Conservation (phyloP, 208 protist species). For the Acanthamoeba royreba region DNA sequence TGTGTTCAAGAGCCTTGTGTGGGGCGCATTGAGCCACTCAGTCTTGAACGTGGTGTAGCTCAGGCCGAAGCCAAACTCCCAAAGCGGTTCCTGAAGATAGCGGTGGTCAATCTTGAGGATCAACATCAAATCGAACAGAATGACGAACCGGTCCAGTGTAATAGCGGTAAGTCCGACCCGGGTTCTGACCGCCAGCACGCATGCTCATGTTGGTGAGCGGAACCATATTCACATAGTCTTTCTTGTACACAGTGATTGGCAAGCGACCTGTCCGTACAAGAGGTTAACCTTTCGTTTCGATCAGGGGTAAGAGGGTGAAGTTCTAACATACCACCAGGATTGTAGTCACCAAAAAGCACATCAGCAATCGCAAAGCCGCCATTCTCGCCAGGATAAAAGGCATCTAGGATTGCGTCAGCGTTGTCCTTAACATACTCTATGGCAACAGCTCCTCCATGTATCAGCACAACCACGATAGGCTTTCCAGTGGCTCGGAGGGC, state of each 20-base stretch:
- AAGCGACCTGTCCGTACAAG: slow-evolving; percentile 27
- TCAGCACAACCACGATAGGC: slow-evolving; percentile 28
- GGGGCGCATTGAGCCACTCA: not conserved
- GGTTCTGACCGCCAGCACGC: not conserved
- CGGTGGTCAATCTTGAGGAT: not conserved
- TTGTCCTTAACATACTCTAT: not conserved
- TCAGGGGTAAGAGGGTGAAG: not conserved
- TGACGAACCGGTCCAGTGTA: slow-evolving; percentile 31
- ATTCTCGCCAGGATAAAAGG: slow-evolving; percentile 52
- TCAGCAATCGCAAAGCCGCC: slow-evolving; percentile 51
- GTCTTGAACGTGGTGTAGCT: slow-evolving; percentile 58
- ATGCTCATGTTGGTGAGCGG: slow-evolving; percentile 53
- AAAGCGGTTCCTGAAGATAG: not conserved
- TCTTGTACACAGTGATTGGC: slow-evolving; percentile 34
- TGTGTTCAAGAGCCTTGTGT: not conserved
- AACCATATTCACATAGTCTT: slow-evolving; percentile 6
- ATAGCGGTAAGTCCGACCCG: slow-evolving; percentile 59
- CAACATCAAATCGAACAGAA: not conserved
- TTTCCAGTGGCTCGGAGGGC: not conserved
- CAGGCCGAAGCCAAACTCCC: slow-evolving; percentile 55
- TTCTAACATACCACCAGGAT: not conserved
- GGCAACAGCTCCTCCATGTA: slow-evolving; percentile 42
- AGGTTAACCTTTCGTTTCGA: not conserved
- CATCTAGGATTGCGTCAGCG: slow-evolving; percentile 32
- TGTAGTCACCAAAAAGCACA: slow-evolving; percentile 55